phyloP scores from a whole-genome alignment of 495 filamentous ascomycete genomes.

The Copromyces sp. region DNA sequence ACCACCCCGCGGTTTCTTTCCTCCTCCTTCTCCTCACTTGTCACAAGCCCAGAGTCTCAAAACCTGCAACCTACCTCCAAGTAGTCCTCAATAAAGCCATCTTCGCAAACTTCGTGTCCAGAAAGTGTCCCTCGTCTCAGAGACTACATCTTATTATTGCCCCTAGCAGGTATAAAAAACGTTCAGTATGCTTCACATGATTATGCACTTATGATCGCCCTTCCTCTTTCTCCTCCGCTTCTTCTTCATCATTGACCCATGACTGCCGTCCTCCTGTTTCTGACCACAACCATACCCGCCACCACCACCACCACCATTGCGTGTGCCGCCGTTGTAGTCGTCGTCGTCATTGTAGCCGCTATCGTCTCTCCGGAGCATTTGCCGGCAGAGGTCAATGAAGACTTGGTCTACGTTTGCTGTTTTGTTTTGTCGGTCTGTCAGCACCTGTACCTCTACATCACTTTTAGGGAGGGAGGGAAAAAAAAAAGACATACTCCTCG shows the following conservation, averaged over 20 bases:
- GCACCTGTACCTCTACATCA: not conserved
- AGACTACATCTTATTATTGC: not conserved
- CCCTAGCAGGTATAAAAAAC: not conserved
- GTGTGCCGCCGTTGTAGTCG: conserved; percentile 11
- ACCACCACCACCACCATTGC: not conserved
- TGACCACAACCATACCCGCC: conserved; percentile 23
- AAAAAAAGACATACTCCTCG: conserved; percentile 39
- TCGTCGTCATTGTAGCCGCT: conserved; percentile 26
- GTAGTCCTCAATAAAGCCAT: not conserved
- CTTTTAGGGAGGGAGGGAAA: not conserved
- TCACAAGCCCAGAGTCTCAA: not conserved
- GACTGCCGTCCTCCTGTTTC: conserved; percentile 9
- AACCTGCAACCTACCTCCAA: not conserved
- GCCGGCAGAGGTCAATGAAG: conserved; percentile 84
- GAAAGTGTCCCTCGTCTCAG: not conserved
- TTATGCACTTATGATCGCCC: conserved; percentile 13
- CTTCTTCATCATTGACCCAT: conserved; percentile 8
- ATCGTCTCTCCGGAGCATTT: conserved; percentile 73
- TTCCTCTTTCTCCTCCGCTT: conserved; percentile 17
- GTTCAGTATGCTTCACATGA: conserved; percentile 11
- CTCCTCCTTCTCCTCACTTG: not conserved
- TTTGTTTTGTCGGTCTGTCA: conserved; percentile 1
- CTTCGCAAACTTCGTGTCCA: not conserved
- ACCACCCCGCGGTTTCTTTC: not conserved
- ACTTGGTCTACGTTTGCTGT: conserved; percentile 89